phyloP scores from a whole-genome alignment of 2,329 filamentous ascomycete species.

The Phialophora expanda region DNA sequence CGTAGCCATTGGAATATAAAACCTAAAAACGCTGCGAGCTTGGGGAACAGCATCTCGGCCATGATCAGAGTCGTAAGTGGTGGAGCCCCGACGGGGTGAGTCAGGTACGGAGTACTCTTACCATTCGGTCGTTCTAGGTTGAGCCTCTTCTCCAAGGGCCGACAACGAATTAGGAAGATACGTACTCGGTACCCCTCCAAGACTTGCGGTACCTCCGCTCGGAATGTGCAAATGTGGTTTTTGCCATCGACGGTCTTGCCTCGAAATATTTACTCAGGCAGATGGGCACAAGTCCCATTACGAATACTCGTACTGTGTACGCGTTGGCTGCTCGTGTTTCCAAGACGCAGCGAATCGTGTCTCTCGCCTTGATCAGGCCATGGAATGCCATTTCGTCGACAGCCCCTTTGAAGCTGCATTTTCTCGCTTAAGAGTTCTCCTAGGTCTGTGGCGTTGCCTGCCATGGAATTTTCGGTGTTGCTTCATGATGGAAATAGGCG shows the following conservation, averaged over 20 bases:
- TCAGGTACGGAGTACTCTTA: too few species aligned
- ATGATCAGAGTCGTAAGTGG: background rate
- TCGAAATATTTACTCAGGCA: background rate
- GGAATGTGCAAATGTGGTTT: background rate
- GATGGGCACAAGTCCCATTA: too few species aligned
- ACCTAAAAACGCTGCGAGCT: background rate
- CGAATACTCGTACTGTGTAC: background rate
- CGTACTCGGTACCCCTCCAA: background rate
- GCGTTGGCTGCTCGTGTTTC: background rate
- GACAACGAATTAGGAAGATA: background rate
- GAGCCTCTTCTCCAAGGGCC: background rate
- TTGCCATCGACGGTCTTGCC: background rate
- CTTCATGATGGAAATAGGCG: background rate
- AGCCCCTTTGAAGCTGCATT: background rate
- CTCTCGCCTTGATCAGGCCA: background rate
- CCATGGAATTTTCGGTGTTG: background rate
- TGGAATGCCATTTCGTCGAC: background rate
- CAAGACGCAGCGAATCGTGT: background rate
- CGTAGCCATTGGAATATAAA: background rate
- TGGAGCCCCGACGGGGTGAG: background rate
- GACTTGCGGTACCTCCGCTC: background rate
- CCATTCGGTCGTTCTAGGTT: background rate
- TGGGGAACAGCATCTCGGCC: background rate
- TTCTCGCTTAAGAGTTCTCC: background rate
- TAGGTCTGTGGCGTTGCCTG: background rate